phyloP scores from a whole-genome alignment of 129 eudicot species.

The Pseudognaphalium luteoalbum region DNA sequence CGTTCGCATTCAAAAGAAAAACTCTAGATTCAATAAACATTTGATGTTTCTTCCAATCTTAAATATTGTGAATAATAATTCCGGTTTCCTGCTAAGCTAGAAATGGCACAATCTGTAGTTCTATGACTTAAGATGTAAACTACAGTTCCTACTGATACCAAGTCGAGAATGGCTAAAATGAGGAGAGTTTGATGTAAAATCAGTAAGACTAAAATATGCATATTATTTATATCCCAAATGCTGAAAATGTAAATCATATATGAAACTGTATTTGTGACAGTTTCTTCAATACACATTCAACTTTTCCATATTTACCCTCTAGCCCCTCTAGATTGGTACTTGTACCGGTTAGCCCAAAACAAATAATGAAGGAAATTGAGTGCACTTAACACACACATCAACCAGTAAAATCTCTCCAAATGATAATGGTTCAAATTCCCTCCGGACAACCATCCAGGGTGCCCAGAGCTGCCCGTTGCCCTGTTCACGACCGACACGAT shows the following conservation, averaged over 20 bases:
- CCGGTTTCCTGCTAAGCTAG: too few species aligned
- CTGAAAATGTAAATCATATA: slow-evolving; percentile 31
- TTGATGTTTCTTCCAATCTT: too few species aligned
- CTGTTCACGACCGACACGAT: slow-evolving; percentile 69
- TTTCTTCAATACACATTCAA: slow-evolving; percentile 32
- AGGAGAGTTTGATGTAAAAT: slow-evolving; percentile 7
- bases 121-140: background rate
- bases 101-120: too few species aligned
- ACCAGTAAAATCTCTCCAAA: slow-evolving; percentile 79
- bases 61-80: too few species aligned
- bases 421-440: slow-evolving; percentile 55
- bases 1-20: too few species aligned
- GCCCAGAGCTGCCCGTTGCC: slow-evolving; percentile 44
- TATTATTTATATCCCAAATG: slow-evolving; percentile 11
- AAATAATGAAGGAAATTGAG: slow-evolving; percentile 68
- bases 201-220: background rate
- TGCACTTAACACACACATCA: slow-evolving; percentile 64
- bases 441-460: slow-evolving; percentile 64
- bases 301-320: slow-evolving; percentile 24
- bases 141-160: background rate
- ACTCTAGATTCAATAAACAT: too few species aligned
- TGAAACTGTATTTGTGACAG: slow-evolving; percentile 14
- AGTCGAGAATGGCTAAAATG: background rate
- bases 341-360: slow-evolving; percentile 71
- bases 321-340: slow-evolving; percentile 49